Base-by-base conservation (phyloP, 1,284 basidiomycete genomes). In the Prillingera fragicola region DNA sequence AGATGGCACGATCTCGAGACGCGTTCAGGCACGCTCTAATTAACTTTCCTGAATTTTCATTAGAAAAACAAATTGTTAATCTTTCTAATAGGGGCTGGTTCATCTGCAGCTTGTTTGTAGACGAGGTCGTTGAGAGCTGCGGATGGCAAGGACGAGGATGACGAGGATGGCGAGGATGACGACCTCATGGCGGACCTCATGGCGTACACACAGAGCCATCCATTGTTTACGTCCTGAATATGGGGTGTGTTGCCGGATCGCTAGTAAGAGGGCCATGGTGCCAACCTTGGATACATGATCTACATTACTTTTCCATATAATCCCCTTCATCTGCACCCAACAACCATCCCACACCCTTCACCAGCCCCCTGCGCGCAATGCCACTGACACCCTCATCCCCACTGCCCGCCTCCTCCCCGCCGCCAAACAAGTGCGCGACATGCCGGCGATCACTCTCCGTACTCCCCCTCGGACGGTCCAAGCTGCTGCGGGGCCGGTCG, bases 271-370 rank as follows among this genome's bases (percentile, higher is more conserved):
- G n/a, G n/a, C n/a, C n/a, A n/a, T n/a, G n/a, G n/a, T n/a, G n/a
- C n/a, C n/a, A n/a, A n/a, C n/a, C n/a, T n/a, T n/a, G n/a, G n/a
- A n/a, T n/a, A n/a, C n/a, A n/a, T n/a, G n/a, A n/a, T n/a, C n/a
- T n/a, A n/a, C n/a, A n/a, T n/a, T n/a, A n/a, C n/a, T n/a, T n/a
- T n/a, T n/a, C n/a, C 42, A 39, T 40, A 21, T 29, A 26, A 23
- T 23, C 33, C 24, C 40, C 14, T 50, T 72, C 70, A 18, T 67
- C 69, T 3, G 69, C 71, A 25, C 71, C 71, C 9, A 73, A 45
- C 38, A 73, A 51, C 71, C 71, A 73, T 19, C 71, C 71, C 13
- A 73, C 69, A 15, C 70, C 70, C 40, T 64, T 61, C 14, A 65
- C 67, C 38, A 73, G 43, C 2, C 63, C 69, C n/a, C 65, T 55